Conservation (phyloP, 169 alveolate genomes). For the Plasmodium berghei region DNA sequence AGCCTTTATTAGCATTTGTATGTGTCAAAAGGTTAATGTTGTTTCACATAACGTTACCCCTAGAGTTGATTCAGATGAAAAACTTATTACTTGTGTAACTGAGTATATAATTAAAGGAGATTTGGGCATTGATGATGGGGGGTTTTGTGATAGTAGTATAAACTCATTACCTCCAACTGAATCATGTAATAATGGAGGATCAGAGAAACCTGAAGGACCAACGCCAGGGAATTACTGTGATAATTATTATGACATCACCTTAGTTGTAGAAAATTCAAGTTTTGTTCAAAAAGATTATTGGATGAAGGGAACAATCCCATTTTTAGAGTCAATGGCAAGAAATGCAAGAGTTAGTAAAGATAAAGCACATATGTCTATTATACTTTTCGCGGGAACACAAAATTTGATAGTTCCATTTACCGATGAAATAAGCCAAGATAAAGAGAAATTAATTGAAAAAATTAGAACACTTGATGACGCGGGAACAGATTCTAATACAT, state of each 20-base stretch:
- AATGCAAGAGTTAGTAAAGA: conserved; percentile 62
- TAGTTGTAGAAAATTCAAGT: conserved; percentile 58
- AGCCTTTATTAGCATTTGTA: neutral
- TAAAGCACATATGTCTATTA: conserved; percentile 66
- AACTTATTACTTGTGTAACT: conserved; percentile 36
- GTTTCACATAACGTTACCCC: conserved; percentile 32
- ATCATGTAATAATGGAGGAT: neutral
- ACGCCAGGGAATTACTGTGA: conserved; percentile 42
- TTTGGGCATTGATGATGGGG: conserved; percentile 52
- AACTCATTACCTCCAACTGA: conserved; percentile 5
- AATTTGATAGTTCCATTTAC: conserved; percentile 61
- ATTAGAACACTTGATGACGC: conserved; percentile 39
- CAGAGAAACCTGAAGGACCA: neutral
- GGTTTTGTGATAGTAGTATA: conserved; percentile 29
- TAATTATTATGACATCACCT: conserved; percentile 63
- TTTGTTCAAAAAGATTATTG: conserved; percentile 70
- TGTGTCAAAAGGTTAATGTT: conserved; percentile 17
- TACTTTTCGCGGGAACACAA: conserved; percentile 31
- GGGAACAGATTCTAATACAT: conserved; percentile 14
- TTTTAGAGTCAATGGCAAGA: conserved; percentile 70
- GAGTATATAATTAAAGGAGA: conserved; percentile 53
- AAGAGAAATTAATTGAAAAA: conserved; percentile 49
- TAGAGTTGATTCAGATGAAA: conserved; percentile 8
- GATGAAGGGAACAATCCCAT: conserved; percentile 65
- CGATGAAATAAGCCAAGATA: conserved; percentile 67